Conservation (phyloP, 2,329 filamentous ascomycete genomes). For the Diaporthe ampelina region DNA sequence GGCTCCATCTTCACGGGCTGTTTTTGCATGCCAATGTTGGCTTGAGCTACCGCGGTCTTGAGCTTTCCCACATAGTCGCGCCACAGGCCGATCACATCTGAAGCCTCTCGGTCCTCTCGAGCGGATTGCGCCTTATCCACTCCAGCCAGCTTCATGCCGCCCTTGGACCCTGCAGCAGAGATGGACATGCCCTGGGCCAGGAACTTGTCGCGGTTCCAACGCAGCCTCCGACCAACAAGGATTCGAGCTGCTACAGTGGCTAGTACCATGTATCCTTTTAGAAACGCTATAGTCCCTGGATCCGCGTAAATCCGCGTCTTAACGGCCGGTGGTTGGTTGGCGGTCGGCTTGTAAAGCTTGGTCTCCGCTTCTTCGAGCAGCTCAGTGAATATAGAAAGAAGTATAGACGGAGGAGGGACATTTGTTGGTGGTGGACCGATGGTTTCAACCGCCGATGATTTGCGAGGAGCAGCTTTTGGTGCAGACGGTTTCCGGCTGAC, state of each 20-base stretch:
- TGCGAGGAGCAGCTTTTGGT: constrained; percentile 43
- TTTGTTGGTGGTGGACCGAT: constrained; percentile 79
- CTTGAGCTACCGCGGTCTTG: constrained; percentile 78
- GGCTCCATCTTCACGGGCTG: constrained; percentile 47
- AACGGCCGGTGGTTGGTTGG: constrained; percentile 68
- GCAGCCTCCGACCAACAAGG: constrained; percentile 84
- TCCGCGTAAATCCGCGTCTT: constrained; percentile 76
- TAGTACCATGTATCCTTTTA: constrained; percentile 74
- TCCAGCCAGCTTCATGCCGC: constrained; percentile 88
- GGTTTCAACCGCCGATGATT: constrained; percentile 44
- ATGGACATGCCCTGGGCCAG: constrained; percentile 92
- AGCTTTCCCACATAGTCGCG: constrained; percentile 81
- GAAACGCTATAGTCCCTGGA: constrained; percentile 72
- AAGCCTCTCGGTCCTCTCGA: constrained; percentile 87
- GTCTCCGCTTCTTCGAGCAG: constrained; percentile 77
- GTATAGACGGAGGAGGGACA: constrained; percentile 87
- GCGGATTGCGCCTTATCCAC: constrained; percentile 86
- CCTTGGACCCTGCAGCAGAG: constrained; percentile 79
- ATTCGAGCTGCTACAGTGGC: constrained; percentile 81
- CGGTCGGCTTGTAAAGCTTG: constrained; percentile 75
- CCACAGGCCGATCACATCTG: constrained; percentile 83
- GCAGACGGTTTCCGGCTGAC: constrained; percentile 33
- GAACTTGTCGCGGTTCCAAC: constrained; percentile 92
- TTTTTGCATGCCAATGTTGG: constrained; percentile 61
- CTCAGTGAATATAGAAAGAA: constrained; percentile 82